Evolutionary conservation across 768 basidiomycete genomes (phyloP).

Genomic region (Russula olivacea): DNA sequence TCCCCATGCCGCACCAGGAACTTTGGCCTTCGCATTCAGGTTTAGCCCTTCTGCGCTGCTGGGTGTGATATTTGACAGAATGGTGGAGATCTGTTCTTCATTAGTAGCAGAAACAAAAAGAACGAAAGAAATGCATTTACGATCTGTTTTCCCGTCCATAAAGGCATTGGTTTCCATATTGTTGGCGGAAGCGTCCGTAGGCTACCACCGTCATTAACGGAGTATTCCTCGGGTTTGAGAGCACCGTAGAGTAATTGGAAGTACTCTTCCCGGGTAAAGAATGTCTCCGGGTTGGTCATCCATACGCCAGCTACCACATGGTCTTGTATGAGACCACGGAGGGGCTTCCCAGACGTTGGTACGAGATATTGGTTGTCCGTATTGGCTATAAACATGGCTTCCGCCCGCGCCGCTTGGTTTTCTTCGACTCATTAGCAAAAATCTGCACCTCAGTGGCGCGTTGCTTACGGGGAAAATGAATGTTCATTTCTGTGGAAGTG

Average conservation of each 20-base stretch:
- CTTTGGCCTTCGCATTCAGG: conserved; percentile 80
- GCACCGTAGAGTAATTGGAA: conserved; percentile 95
- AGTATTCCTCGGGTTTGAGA: conserved; percentile 80
- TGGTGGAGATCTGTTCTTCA: conserved; percentile 73
- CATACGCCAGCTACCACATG: conserved; percentile 99
- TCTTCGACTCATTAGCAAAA: conserved; percentile 42
- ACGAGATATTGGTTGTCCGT: conserved; percentile 99
- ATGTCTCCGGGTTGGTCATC: conserved; percentile 95
- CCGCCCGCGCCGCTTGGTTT: conserved; percentile 91
- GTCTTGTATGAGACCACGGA: conserved; percentile 97
- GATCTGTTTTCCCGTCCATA: conserved; percentile 99
- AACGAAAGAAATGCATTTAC: conserved; percentile 40
- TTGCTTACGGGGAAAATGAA: conserved; percentile 92
- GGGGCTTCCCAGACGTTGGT: conserved; percentile 94
- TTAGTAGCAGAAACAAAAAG: not conserved
- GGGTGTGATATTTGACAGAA: conserved; percentile 89
- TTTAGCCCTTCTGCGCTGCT: conserved; percentile 72
- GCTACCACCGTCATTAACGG: conserved; percentile 46
- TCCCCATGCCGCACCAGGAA: conserved; percentile 83
- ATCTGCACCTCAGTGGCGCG: not conserved
- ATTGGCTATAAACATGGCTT: conserved; percentile 91
- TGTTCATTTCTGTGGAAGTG: conserved; percentile 82
- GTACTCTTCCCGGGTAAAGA: conserved; percentile 94
- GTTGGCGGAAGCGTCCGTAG: conserved; percentile 83
- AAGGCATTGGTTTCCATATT: conserved; percentile 82